Evolutionary conservation across 257 asterid species (phyloP), one percentile per base, ranked within the genome.

Genomic region (Fraxinus pennsylvanica): DNA sequence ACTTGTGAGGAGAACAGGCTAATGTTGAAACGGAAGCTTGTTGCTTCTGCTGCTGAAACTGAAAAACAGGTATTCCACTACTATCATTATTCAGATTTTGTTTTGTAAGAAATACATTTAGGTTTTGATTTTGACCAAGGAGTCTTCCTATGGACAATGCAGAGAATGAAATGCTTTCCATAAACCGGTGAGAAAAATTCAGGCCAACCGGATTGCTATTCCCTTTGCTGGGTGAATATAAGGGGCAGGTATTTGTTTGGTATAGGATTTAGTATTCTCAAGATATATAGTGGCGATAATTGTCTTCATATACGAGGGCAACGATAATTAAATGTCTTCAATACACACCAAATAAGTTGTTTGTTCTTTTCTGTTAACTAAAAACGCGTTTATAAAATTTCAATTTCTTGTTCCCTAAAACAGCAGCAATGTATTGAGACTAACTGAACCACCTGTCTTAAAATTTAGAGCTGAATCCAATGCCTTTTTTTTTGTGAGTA

Each of bases 91-190:
- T 76, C 54, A 12, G 36, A 35, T 13, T 82, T 66, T 27, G 7
- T 71, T 30, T 78, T 74, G 12, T 74, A 57, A 35, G 7, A 57
- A 75, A 70, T 25, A 74, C 57, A 71, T 65, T 32, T 70, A 66
- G 59, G 70, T 14, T 67, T 67, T 72, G 52, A 66, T 67, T 43
- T 54, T 76, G 15, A 69, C 72, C 71, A 75, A 54, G 22, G 45
- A 67, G 27, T 71, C 69, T 72, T 72, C 27, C 52, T 45, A 63
- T 85, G 76, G 70, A 80, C 72, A 78, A 81, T 86, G 90, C 94
- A 93, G 96, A 91, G 98, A 88, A 88, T 91, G 97, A 91, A 86
- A 89, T 95, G 97, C 79, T 90, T 95, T 77, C 96, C 95, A 4
- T 92, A 82, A 78, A 70, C 79, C 68, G 45, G 74, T 73, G 79